Evolutionary conservation across 352 stramenopile species (phyloP), one percentile per base, ranked within the genome.

Genomic region (Albugo candida): DNA sequence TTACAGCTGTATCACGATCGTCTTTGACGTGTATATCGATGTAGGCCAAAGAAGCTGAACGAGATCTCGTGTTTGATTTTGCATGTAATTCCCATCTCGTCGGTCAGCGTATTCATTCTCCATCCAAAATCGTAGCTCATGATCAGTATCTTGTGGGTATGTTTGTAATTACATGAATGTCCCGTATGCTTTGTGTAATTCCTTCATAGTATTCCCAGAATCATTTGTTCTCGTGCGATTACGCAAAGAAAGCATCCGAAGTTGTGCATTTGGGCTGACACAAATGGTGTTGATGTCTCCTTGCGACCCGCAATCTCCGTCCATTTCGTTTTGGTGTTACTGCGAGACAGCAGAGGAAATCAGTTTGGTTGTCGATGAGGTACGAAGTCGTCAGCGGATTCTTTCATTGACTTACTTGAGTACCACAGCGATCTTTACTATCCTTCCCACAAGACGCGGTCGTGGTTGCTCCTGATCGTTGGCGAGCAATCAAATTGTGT

Each of bases 291-390:
- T 91, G 34, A 55, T 71, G 2, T 83, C 70, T 13, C 65, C 58
- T 41, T 48, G 39, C 3, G 38, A 43, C 8, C 8, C 17, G 8
- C 3, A 43, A 19, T 43, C 38, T 8, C 38, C 38, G 38, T 19
- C 17, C 38, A 24, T 43, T 3, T 81, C 66, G 12, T 91, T 87
- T 46, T 91, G 77, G 77, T 81, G 74, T 56, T 91, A 83, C 52
- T 84, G 71, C 46, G 77, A 91, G 54, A 87, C 77, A 2, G 65
- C 72, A 10, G 77, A 91, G 42, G 74, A 91, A 55, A 75, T 86
- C 47, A 85, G 71, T 48, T 49, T 91, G 36, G 83, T 91, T 41
- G 62, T 85, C 53, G 67, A 78, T 17, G 68, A 86, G 53, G 63
- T 72, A 52, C 16, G 31, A 16, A 10, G 16, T n/a, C 21, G 2